Percentiles rank a stretch among this genome's conserved stretches.
phyloP scores from a whole-genome alignment of 805 yeast genomes.

The Yarrowia osloensis region DNA sequence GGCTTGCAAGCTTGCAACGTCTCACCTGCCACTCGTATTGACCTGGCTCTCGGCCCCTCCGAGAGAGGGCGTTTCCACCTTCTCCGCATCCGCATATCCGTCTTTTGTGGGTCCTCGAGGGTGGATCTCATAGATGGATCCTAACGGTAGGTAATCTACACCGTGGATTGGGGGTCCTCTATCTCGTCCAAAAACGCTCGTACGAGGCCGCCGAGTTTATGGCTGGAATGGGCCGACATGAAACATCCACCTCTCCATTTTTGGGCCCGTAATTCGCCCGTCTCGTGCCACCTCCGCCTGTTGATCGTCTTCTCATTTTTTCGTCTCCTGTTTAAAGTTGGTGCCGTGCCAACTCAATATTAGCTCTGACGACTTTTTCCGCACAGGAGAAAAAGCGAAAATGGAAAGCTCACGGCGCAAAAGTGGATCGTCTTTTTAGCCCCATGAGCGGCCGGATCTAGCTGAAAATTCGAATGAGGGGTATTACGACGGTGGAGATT shows the following conservation, averaged over 20 bases:
- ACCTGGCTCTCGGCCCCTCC: background rate
- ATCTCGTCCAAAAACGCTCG: background rate
- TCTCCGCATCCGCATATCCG: constrained; percentile 1
- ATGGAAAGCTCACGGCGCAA: background rate
- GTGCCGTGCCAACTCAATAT: constrained; percentile 19
- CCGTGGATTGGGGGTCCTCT: too few relatives aligned
- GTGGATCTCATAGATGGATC: background rate
- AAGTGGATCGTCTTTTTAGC: background rate
- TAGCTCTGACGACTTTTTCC: background rate
- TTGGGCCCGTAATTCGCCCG: background rate
- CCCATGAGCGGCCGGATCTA: background rate
- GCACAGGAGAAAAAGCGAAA: background rate
- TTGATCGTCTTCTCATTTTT: background rate
- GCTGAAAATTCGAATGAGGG: background rate
- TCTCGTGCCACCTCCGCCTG: background rate
- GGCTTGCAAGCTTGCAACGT: background rate
- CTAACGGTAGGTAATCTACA: background rate
- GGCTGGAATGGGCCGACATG: too few relatives aligned
- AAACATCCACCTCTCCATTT: background rate
- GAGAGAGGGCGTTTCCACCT: background rate
- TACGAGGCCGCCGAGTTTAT: too few relatives aligned
- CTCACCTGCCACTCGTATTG: background rate
- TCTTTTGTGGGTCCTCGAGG: background rate
- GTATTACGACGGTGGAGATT: background rate
- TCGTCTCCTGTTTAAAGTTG: background rate